Base-by-base conservation (phyloP, 2,329 filamentous ascomycete genomes). In the Neonectria punicea region DNA sequence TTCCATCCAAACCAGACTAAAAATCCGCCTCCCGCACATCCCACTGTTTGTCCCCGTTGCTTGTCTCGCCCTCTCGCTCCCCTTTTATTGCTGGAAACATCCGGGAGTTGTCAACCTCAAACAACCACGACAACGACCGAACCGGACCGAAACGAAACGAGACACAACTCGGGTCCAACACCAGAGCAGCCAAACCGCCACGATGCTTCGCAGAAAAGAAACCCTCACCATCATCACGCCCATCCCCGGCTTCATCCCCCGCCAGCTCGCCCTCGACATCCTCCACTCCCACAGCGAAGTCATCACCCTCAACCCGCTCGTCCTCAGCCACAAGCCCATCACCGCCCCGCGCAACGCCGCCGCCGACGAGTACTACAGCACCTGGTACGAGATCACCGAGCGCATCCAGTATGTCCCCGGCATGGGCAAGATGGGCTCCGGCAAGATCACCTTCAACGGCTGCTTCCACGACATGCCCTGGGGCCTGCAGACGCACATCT, bases 391-490 rank as follows among this genome's bases (percentile, higher is more conserved):
- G 78, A 92, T 92, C 74, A 86, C 81, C 62, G 86, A 92, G 82
- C 86, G 89, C 72, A 89, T 92, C 65, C 89, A 91, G 75, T 87
- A 89, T 70, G 80, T 92, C 6, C 90, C 90, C 0, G 90, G 90
- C 36, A 80, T 91, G 60, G 90, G 90, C 69, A 88, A 83, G 78
- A 83, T 90, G 65, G 89, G 89, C 25, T 87, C 87, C 4, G 86
- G 88, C 74, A 87, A 87, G 74, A 90, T 92, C 78, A 85, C 82
- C 51, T 92, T 92, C 80, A 90, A 88, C 65, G 90, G 88, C 65
- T 91, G 89, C 74, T 92, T 92, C 76, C 90, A 92, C 74, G 86
- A 92, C 76, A 87, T 91, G 82, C 88, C 90, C 3, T 91, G 89
- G 87, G 90, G 90, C 4, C 80, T 92, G 64, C 90, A 92, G 79